These are phyloP conservation scores for Lodderomyces elongisporus DNA, from an alignment of 1,139 yeast genomes.

Conservation along the genomic window DNA sequence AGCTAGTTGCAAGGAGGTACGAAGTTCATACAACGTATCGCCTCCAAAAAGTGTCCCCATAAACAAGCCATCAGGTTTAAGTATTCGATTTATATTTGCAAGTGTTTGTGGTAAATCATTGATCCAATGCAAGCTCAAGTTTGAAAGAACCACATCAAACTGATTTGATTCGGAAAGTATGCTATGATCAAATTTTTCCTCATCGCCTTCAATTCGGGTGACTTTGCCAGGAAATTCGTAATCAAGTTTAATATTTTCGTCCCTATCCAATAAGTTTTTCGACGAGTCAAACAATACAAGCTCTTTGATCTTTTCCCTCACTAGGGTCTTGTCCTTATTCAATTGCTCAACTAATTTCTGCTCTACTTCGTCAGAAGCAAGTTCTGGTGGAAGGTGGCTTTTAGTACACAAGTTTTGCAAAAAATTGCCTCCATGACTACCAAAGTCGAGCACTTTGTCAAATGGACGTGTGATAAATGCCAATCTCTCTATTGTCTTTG, in stretches of 20 bases:
- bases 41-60: slow-evolving; percentile 84
- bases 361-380: slow-evolving; percentile 23
- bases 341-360: slow-evolving; percentile 31
- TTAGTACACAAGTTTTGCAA: slow-evolving; percentile 31
- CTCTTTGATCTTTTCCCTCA: slow-evolving; percentile 49
- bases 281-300: slow-evolving; percentile 70
- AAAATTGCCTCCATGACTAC: slow-evolving; percentile 67
- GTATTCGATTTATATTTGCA: slow-evolving; percentile 50
- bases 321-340: slow-evolving; percentile 48
- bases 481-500: slow-evolving; percentile 67
- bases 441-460: slow-evolving; percentile 60
- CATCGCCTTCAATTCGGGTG: slow-evolving; percentile 57
- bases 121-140: slow-evolving; percentile 78
- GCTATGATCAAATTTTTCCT: slow-evolving; percentile 50
- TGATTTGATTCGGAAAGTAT: slow-evolving; percentile 34
- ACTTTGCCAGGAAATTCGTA: slow-evolving; percentile 37
- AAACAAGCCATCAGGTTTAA: slow-evolving; percentile 79
- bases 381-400: slow-evolving; percentile 22
- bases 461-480: slow-evolving; percentile 69
- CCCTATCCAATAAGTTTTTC: slow-evolving; percentile 47
- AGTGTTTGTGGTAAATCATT: slow-evolving; percentile 71
- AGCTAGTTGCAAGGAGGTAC: slow-evolving; percentile 77
- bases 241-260: slow-evolving; percentile 31
- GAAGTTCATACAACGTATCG: slow-evolving; percentile 73
- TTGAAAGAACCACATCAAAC: slow-evolving; percentile 71